Evolutionary conservation across 768 basidiomycete species (phyloP).

Genomic region (Mycena epipterygia): DNA sequence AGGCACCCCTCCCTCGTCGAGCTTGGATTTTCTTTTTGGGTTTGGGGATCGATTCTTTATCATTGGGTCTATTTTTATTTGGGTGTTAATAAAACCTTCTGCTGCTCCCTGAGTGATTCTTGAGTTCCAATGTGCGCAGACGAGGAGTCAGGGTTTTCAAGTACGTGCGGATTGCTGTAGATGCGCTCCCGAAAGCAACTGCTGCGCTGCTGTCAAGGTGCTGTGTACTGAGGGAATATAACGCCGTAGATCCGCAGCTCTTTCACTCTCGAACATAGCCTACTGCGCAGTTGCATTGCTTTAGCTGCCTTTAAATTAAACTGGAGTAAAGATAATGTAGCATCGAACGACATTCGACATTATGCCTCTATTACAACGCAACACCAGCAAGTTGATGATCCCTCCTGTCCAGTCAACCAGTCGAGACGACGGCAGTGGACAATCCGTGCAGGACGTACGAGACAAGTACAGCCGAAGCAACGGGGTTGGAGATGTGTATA

Average conservation of each 20-base stretch:
- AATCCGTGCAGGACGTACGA: constrained; percentile 32
- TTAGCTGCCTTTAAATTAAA: not conserved
- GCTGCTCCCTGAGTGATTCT: too few species aligned
- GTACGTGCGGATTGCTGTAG: too few species aligned
- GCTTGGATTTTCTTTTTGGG: too few species aligned
- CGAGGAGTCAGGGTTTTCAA: too few species aligned
- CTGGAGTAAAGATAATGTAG: not conserved
- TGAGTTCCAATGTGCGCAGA: too few species aligned
- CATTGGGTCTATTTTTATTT: too few species aligned
- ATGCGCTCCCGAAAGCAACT: too few species aligned
- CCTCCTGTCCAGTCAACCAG: constrained; percentile 54
- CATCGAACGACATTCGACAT: too few species aligned
- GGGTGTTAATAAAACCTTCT: too few species aligned
- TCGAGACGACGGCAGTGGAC: not conserved
- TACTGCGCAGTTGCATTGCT: not conserved
- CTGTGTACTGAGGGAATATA: not conserved
- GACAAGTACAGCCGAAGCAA: constrained; percentile 50
- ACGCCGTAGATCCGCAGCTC: not conserved
- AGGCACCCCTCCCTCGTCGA: too few species aligned
- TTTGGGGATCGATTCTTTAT: too few species aligned
- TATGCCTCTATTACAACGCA: constrained; percentile 33
- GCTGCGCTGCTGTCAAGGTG: not conserved
- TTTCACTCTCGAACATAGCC: not conserved
- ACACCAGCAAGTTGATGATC: constrained; percentile 45
- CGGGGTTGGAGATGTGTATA: constrained; percentile 58